A percentile compares a stretch with the other conserved stretches of the same genome.
Conservation (phyloP, 83 land plant species). For the Picea abies region DNA sequence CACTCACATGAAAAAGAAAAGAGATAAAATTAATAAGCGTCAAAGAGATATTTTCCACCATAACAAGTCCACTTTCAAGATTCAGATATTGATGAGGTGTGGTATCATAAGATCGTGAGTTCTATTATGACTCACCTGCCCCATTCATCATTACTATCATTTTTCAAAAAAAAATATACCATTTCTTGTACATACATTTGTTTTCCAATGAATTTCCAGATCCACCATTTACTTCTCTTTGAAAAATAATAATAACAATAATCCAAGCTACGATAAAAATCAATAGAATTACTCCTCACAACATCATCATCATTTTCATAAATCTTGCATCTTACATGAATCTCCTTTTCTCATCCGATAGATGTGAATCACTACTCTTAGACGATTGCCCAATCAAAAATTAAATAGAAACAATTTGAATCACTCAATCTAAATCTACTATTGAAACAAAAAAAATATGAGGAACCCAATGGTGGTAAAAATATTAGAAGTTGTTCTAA, state of each 20-base stretch:
- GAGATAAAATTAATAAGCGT: background rate
- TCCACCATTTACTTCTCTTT: no score
- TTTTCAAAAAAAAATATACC: background rate
- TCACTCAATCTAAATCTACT: no score
- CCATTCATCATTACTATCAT: background rate
- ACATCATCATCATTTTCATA: constrained; percentile 8
- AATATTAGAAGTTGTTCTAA: no score
- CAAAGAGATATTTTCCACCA: no score
- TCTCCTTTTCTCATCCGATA: constrained; percentile 14
- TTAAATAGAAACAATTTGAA: no score
- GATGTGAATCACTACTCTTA: background rate
- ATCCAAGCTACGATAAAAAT: background rate
- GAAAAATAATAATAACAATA: background rate
- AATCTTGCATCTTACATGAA: constrained; percentile 7
- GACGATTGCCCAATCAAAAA: background rate
- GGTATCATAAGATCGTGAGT: background rate
- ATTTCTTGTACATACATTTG: background rate
- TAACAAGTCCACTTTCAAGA: no score
- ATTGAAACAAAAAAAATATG: no score
- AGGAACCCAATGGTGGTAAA: no score
- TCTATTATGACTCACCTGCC: background rate
- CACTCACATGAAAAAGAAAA: background rate
- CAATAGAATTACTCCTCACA: background rate
- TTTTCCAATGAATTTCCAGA: background rate
- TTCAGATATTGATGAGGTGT: no score